Evolutionary conservation across 1,284 basidiomycete genomes (phyloP).

Genomic region (Sanghuangporus sanghuang): DNA sequence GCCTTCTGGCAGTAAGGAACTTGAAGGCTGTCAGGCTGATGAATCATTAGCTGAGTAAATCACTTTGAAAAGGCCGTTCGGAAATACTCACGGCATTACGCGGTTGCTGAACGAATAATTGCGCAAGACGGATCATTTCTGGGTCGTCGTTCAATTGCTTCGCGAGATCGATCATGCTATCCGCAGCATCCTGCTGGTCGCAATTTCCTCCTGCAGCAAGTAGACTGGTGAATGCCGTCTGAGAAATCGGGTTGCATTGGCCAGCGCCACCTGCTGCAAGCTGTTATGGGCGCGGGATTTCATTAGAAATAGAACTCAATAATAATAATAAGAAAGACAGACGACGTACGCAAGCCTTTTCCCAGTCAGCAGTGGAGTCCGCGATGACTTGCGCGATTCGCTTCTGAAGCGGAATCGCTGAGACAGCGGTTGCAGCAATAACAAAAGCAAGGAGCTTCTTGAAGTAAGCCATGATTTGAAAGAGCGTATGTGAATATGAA

Average conservation of each 20-base stretch:
- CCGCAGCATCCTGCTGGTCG: slow-evolving; percentile 30
- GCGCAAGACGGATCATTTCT: slow-evolving; percentile 27
- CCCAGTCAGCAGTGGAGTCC: slow-evolving; percentile 22
- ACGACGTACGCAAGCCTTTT: slow-evolving; percentile 20
- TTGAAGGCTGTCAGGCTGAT: slow-evolving; percentile 30
- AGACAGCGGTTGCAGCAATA: slow-evolving; percentile 12
- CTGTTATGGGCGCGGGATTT: background rate
- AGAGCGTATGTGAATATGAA: background rate
- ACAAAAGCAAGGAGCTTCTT: slow-evolving; percentile 8
- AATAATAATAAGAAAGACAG: background rate
- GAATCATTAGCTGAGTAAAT: background rate
- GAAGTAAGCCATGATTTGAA: slow-evolving; percentile 12
- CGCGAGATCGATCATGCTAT: slow-evolving; percentile 28
- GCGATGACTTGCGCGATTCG: slow-evolving; percentile 24
- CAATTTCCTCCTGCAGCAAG: slow-evolving; percentile 26
- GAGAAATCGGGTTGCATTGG: slow-evolving; percentile 24
- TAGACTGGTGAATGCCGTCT: slow-evolving; percentile 22
- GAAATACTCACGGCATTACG: slow-evolving; percentile 33
- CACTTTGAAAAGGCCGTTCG: background rate
- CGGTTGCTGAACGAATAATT: slow-evolving; percentile 54
- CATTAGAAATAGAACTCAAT: background rate
- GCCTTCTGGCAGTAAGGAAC: slow-evolving; percentile 38
- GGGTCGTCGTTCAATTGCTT: slow-evolving; percentile 27
- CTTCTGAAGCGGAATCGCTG: slow-evolving; percentile 19
- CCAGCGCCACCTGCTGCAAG: slow-evolving; percentile 19